A percentile compares a stretch with the other conserved stretches of the same genome.
Conservation (phyloP, 2,329 filamentous ascomycete species). For the Epichloe baconii region DNA sequence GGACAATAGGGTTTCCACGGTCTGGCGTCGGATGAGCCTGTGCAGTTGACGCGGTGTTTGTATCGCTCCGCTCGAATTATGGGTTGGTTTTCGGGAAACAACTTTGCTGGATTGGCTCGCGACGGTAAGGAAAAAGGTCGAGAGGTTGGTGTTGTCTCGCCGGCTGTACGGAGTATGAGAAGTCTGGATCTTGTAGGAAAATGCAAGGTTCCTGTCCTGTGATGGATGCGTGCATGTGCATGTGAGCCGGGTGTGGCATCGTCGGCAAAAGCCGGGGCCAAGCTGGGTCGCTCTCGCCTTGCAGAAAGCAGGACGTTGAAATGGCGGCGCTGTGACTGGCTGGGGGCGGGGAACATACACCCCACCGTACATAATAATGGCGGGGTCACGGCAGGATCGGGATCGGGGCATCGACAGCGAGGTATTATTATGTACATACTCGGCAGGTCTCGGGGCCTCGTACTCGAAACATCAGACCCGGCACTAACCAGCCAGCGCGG, state of each 20-base stretch:
- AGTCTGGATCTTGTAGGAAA: neutral
- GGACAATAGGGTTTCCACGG: neutral
- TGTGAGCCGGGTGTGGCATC: neutral
- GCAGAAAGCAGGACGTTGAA: neutral
- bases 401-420: neutral
- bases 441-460: neutral
- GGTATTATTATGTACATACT: neutral
- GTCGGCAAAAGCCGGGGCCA: slow-evolving; percentile 14
- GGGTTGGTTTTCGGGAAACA: too few relatives aligned
- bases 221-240: too few relatives aligned
- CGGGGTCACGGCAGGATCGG: slow-evolving; percentile 10
- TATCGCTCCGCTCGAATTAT: neutral
- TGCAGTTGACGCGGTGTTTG: neutral
- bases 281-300: neutral
- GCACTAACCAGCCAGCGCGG: neutral
- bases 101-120: too few relatives aligned
- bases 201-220: too few relatives aligned
- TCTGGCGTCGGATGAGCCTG: neutral
- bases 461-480: neutral
- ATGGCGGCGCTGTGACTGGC: slow-evolving; percentile 2
- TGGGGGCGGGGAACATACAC: neutral
- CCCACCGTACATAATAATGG: slow-evolving; percentile 15
- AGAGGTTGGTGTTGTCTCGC: neutral
- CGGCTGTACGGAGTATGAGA: neutral
- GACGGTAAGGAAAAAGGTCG: neutral